Conservation (phyloP, 2,329 filamentous ascomycete species). For the Leptodontidium sp. region DNA sequence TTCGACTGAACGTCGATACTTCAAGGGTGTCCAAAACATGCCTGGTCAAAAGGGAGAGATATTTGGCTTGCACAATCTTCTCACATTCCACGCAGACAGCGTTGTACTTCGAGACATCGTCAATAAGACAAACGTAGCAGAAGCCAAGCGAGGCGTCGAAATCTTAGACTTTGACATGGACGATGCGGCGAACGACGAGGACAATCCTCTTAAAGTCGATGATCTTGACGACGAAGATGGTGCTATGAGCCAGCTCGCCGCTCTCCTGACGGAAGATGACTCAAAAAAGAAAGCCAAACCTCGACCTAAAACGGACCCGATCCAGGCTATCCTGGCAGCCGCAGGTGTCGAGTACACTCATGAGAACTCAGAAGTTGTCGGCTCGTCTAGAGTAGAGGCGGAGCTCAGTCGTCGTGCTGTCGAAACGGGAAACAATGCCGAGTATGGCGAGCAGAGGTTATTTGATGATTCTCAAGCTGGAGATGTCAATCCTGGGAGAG, state of each 20-base stretch:
- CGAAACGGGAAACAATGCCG: slow-evolving; percentile 51
- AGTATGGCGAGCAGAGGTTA: slow-evolving; percentile 60
- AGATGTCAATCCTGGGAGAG: slow-evolving; percentile 37
- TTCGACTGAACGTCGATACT: slow-evolving; percentile 90
- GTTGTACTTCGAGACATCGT: slow-evolving; percentile 92
- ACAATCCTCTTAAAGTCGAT: slow-evolving; percentile 51
- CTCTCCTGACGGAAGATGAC: slow-evolving; percentile 61
- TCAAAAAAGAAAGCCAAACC: slow-evolving; percentile 52
- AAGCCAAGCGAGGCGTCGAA: slow-evolving; percentile 84
- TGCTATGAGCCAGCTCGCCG: slow-evolving; percentile 77
- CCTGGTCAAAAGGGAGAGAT: slow-evolving; percentile 88
- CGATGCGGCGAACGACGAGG: slow-evolving; percentile 63
- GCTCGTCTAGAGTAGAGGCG: slow-evolving; percentile 90
- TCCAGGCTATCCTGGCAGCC: slow-evolving; percentile 87
- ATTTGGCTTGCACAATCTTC: slow-evolving; percentile 88
- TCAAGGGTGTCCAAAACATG: slow-evolving; percentile 90
- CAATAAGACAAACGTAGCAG: slow-evolving; percentile 97
- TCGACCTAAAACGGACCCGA: slow-evolving; percentile 67
- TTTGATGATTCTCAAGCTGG: slow-evolving; percentile 60
- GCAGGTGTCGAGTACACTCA: slow-evolving; percentile 96
- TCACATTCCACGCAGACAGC: slow-evolving; percentile 81
- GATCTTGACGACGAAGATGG: slow-evolving; percentile 62
- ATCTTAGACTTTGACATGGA: slow-evolving; percentile 80
- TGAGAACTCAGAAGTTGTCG: slow-evolving; percentile 94
- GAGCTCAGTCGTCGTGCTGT: slow-evolving; percentile 78